Base-by-base conservation (phyloP, 805 yeast genomes). In the Schizosaccharomyces pombe region DNA sequence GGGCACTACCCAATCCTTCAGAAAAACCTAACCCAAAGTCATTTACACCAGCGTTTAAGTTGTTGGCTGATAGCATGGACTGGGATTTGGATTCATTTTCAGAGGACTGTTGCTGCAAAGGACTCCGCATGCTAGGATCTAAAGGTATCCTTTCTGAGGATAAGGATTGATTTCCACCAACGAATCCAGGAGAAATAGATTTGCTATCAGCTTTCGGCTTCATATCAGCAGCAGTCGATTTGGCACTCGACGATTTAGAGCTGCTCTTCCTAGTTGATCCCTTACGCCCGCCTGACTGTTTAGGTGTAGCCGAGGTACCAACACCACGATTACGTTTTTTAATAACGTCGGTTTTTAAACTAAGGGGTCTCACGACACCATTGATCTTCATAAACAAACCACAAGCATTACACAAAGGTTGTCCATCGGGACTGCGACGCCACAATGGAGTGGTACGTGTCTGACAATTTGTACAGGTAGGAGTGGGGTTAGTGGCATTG, bases 351-450 rank as follows among this genome's bases (percentile, higher is more conserved):
- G 96, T 83, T 63, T 86, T 87, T 61, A 87, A 70, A 12, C 94
- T 82, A 54, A 89, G 70, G 0, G 98, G 98, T 56, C 97, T 72
- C 58, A 85, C 93, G 2, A 85, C 89, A n/a, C 96, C 97, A 62
- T 89, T 97, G 26, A 89, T 70, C 66, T 89, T 89, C 62, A 84
- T 74, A 61, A 89, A 89, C 57, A 89, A 70, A 0, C 97, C 98
- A 70, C 98, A 89, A 0, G 98, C 97, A 66, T 89, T 89, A 68
- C 97, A 89, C 57, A 89, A 70, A 0, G 95, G 93, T 62, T 84
- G 81, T 1, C 96, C 96, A 57, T 83, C 84, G 0, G 94, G 86
- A 61, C 85, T 85, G 53, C 96, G 73, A 60, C 98, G 72, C 98
- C 98, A 89, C 16, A 89, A 67, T 0, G 98, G 98, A 0, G 98